Evolutionary conservation across 2,329 filamentous ascomycete genomes (phyloP).

Genomic region (Parasarocladium wereldwijsianum): DNA sequence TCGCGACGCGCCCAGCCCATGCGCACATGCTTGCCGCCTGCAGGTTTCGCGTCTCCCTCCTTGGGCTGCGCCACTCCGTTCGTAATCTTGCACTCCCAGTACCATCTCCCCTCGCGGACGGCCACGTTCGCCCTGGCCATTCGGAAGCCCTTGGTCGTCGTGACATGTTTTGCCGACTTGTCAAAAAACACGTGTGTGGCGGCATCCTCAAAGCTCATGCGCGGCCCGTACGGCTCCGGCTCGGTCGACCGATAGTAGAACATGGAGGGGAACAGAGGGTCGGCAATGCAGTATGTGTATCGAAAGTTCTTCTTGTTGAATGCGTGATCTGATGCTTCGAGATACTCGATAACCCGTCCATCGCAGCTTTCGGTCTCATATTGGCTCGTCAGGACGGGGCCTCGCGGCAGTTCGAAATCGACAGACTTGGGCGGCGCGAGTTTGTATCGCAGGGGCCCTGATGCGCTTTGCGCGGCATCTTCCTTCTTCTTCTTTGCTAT

Average conservation of each 20-base stretch:
- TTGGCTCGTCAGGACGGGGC: constrained; percentile 39
- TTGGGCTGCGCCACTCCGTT: constrained; percentile 44
- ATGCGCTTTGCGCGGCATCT: constrained; percentile 25
- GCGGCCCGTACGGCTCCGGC: constrained; percentile 64
- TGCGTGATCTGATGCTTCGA: constrained; percentile 49
- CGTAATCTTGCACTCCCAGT: constrained; percentile 86
- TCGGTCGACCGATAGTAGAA: constrained; percentile 86
- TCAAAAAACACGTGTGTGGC: constrained; percentile 77
- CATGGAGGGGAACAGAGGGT: constrained; percentile 72
- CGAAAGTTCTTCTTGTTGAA: constrained; percentile 63
- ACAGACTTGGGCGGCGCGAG: constrained; percentile 46
- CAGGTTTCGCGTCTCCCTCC: constrained; percentile 26
- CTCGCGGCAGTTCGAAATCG: constrained; percentile 46
- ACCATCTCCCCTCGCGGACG: constrained; percentile 77
- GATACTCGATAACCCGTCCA: constrained; percentile 39
- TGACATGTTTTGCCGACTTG: constrained; percentile 59
- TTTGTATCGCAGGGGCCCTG: constrained; percentile 44
- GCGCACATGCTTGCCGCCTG: constrained; percentile 52
- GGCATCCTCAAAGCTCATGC: constrained; percentile 86
- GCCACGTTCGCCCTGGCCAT: constrained; percentile 85
- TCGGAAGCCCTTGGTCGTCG: constrained; percentile 84
- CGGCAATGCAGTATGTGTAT: constrained; percentile 82
- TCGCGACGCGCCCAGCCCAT: constrained; percentile 78
- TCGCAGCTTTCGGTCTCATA: constrained; percentile 35
- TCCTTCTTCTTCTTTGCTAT: constrained; percentile 14